Base-by-base conservation (phyloP, 345 rosid species). In the Dipteronia dyeriana region DNA sequence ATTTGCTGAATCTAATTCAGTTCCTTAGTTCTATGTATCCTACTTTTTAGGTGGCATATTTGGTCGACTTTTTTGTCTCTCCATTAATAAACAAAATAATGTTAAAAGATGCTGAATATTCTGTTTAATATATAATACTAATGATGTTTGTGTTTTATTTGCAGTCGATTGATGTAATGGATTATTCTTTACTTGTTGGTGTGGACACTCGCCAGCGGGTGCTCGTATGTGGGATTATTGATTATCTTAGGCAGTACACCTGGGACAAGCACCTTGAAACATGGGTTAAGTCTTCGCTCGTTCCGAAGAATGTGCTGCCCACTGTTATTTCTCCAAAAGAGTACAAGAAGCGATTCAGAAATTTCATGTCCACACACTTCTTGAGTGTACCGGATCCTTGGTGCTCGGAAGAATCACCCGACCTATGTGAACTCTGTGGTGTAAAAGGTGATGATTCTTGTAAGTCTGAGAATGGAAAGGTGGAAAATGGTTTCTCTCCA, bases 231-330 rank as follows among this genome's bases (percentile, higher is more conserved):
- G 99, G 99, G 78, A 96, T 96, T 26, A 96, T 96, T 4, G 99
- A 96, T 83, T 96, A 92, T 65, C 95, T 96, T 8, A 87, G 99
- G 78, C 98, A 96, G 86, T 96, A 92, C 80, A 96, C 99, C 19
- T 96, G 93, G 98, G 99, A 96, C 88, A 96, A 96, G 78, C 98
- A 94, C 53, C 79, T 94, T 5, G 99, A 96, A 86, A 94, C 99
- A 17, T 96, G 97, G 99, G 99, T 91, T 45, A 96, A 96, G 85
- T 86, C 97, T 64, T 94, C 99, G 5, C 85, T 96, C 31, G 94
- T 91, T 26, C 97, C 99, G 2, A 91, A 80, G 88, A 96, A 96
- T 71, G 79, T 88, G 20, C 81, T 80, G 79, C 99, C 99, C 0
- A 96, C 99, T 19, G 91, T 96, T 16, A 92, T 96, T 51, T 94